A percentile compares a stretch with the other conserved stretches of the same genome.
Evolutionary conservation across 352 stramenopile genomes (phyloP).

Genomic region (Salisapilia sapeloensis): DNA sequence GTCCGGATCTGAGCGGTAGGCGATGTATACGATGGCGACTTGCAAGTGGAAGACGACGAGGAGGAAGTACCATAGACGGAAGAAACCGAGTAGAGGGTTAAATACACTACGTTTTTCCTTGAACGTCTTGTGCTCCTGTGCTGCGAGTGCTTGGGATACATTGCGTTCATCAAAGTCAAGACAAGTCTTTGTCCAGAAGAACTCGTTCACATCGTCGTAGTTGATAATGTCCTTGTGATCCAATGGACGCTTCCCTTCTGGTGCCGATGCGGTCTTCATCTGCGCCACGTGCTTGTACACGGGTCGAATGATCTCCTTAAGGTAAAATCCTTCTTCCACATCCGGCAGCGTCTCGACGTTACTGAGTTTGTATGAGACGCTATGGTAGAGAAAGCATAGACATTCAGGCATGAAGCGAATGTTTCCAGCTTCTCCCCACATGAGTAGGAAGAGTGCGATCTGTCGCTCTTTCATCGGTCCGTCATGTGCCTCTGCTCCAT

Average conservation of each 20-base stretch:
- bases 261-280: conserved; percentile 35
- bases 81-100: conserved; percentile 70
- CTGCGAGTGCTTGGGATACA: conserved; percentile 34
- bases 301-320: conserved; percentile 47
- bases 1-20: conserved; percentile 42
- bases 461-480: conserved; percentile 41
- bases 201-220: conserved; percentile 83
- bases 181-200: conserved; percentile 61
- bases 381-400: conserved; percentile 79
- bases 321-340: conserved; percentile 34
- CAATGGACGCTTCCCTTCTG: conserved; percentile 17
- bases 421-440: conserved; percentile 77
- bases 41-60: conserved; percentile 53
- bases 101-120: conserved; percentile 77
- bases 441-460: conserved; percentile 56
- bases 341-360: conserved; percentile 34
- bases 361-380: conserved; percentile 42
- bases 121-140: conserved; percentile 71
- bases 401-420: conserved; percentile 81
- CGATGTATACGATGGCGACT: conserved; percentile 45
- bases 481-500: conserved; percentile 27
- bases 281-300: conserved; percentile 63
- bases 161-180: conserved; percentile 53
- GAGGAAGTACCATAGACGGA: conserved; percentile 72
- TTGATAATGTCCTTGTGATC: conserved; percentile 77